These are phyloP conservation scores for Candida mattraensis DNA, from an alignment of 805 yeast genomes.

Conservation along the genomic window DNA sequence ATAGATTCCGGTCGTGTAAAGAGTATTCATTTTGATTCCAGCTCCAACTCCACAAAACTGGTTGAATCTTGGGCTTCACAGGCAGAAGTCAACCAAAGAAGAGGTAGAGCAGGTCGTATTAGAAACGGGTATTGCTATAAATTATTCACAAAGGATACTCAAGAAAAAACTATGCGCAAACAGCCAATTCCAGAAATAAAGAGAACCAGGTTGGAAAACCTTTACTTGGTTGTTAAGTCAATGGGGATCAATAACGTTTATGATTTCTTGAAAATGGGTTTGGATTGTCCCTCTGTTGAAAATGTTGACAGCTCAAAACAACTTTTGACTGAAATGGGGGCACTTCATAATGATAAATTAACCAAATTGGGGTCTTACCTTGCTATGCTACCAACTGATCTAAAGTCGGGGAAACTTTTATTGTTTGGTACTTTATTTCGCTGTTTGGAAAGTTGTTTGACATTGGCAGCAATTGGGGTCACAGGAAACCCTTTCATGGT, in stretches of 20 bases:
- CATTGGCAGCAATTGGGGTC: constrained; percentile 75
- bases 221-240: constrained; percentile 80
- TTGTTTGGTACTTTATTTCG: constrained; percentile 82
- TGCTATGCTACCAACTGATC: constrained; percentile 82
- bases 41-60: constrained; percentile 65
- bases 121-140: constrained; percentile 79
- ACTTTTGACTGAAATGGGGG: constrained; percentile 69
- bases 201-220: constrained; percentile 77
- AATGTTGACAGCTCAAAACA: constrained; percentile 52
- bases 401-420: constrained; percentile 79
- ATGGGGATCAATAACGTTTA: constrained; percentile 80
- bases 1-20: constrained; percentile 87
- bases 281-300: constrained; percentile 72
- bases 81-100: constrained; percentile 86
- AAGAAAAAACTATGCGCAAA: constrained; percentile 53
- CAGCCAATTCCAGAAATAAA: constrained; percentile 89
- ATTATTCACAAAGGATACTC: constrained; percentile 65
- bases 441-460: constrained; percentile 72
- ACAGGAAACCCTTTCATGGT: constrained; percentile 73
- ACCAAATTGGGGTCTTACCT: constrained; percentile 80
- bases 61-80: constrained; percentile 84
- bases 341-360: constrained; percentile 50
- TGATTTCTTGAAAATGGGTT: constrained; percentile 66
- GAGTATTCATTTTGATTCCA: constrained; percentile 67
- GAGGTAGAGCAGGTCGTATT: constrained; percentile 99